Evolutionary conservation across 176 grass and related monocot genomes (phyloP).

Genomic region (Rhipidocladum racemiflorum): DNA sequence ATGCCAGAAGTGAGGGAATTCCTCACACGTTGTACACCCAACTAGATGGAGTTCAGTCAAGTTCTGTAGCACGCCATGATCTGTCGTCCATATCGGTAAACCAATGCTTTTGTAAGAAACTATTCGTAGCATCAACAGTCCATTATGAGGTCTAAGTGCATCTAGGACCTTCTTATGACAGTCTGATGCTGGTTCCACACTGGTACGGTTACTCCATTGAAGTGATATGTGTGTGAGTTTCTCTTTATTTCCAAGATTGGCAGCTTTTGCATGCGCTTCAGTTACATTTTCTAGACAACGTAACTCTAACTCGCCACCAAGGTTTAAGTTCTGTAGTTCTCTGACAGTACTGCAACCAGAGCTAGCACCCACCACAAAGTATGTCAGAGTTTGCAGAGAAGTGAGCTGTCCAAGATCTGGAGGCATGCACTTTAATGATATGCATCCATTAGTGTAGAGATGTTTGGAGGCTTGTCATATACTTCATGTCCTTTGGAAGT

Average conservation of each 20-base stretch:
- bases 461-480: constrained; percentile 26
- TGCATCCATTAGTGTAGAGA: neutral
- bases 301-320: neutral
- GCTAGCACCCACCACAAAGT: neutral
- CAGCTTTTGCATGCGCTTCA: neutral
- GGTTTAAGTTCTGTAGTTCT: neutral
- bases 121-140: neutral
- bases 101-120: neutral
- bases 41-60: constrained; percentile 8
- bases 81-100: neutral
- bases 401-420: neutral
- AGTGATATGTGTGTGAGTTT: neutral
- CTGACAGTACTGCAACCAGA: neutral
- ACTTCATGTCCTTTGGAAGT: constrained; percentile 42
- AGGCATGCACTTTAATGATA: constrained; percentile 5
- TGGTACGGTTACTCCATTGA: neutral
- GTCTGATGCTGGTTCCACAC: neutral
- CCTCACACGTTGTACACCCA: neutral
- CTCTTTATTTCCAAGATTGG: constrained; percentile 3
- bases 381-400: constrained; percentile 4
- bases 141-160: constrained; percentile 11
- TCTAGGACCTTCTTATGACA: neutral
- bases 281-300: neutral
- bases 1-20: neutral
- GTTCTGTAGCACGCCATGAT: neutral